Conservation (phyloP, 371 early-diverging fungal genomes). For the Syncephalis fuscata region DNA sequence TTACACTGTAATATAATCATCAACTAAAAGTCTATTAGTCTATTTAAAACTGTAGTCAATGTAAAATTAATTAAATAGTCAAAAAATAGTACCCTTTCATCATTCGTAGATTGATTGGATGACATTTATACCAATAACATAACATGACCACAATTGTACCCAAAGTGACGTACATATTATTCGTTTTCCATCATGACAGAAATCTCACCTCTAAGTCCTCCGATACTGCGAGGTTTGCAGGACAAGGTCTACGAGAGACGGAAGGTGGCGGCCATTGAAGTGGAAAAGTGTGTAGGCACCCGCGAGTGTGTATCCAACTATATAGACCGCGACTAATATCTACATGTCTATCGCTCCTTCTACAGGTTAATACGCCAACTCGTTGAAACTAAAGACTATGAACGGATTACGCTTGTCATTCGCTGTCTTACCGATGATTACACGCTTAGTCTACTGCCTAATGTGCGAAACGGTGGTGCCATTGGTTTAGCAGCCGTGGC, state of each 20-base stretch:
- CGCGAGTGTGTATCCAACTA: too few species aligned
- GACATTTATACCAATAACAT: too few species aligned
- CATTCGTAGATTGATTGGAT: too few species aligned
- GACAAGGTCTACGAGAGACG: slow-evolving; percentile 84
- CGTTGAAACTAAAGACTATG: slow-evolving; percentile 21
- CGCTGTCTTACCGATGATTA: slow-evolving; percentile 59
- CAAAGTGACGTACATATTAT: too few species aligned
- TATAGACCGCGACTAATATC: background rate
- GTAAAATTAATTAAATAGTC: too few species aligned
- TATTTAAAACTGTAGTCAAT: too few species aligned
- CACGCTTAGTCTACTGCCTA: slow-evolving; percentile 56
- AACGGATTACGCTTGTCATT: slow-evolving; percentile 41
- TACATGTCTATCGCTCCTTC: background rate
- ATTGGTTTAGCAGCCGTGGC: slow-evolving; percentile 79
- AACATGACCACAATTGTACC: too few species aligned
- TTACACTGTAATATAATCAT: too few species aligned
- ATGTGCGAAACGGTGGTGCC: slow-evolving; percentile 80
- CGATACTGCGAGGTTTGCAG: slow-evolving; percentile 35
- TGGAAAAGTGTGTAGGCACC: slow-evolving; percentile 53
- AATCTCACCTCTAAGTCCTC: slow-evolving; percentile 14
- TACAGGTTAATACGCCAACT: slow-evolving; percentile 52
- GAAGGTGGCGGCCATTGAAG: slow-evolving; percentile 72
- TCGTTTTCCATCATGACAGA: slow-evolving; percentile 13
- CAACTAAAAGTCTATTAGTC: too few species aligned
- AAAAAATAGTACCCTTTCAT: too few species aligned